A percentile compares a stretch with the other conserved stretches of the same genome.
These are phyloP conservation scores for Pharnaceum exiguum DNA, from an alignment of 148 eudicot species.

Conservation along the genomic window DNA sequence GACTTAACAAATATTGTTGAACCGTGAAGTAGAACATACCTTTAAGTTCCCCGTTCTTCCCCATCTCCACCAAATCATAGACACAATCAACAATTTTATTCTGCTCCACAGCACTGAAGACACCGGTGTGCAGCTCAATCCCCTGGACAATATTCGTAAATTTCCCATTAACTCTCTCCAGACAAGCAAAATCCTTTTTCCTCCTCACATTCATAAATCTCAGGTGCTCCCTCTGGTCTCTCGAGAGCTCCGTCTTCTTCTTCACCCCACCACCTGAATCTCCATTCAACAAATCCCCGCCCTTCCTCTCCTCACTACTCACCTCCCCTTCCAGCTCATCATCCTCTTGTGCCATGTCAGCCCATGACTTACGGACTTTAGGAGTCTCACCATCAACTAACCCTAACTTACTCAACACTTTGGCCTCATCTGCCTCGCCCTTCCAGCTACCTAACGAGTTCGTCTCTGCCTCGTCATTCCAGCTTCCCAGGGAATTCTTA, in stretches of 20 bases:
- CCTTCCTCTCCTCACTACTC: constrained; percentile 34
- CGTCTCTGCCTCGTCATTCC: constrained; percentile 45
- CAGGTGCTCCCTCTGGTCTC: constrained; percentile 75
- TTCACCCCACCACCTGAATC: constrained; percentile 22
- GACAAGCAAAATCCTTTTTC: constrained; percentile 68
- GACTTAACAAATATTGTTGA: neutral
- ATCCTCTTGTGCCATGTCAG: constrained; percentile 91
- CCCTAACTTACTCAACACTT: constrained; percentile 11
- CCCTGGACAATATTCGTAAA: constrained; percentile 71
- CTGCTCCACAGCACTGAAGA: constrained; percentile 89
- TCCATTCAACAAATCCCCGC: constrained; percentile 22
- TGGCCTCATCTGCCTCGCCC: constrained; percentile 38
- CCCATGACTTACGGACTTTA: constrained; percentile 66
- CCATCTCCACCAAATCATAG: constrained; percentile 56
- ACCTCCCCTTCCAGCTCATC: constrained; percentile 73
- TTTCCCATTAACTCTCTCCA: constrained; percentile 72
- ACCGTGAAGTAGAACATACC: constrained; percentile 38
- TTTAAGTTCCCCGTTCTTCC: constrained; percentile 67
- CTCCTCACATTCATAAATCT: constrained; percentile 60
- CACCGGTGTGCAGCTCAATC: constrained; percentile 81
- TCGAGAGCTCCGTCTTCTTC: constrained; percentile 46
- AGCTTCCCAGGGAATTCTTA: constrained; percentile 50
- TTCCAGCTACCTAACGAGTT: constrained; percentile 48
- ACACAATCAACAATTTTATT: constrained; percentile 67
- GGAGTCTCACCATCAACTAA: constrained; percentile 25